These are phyloP conservation scores for Schizochytrium sp. DNA, from an alignment of 108 stramenopile genomes.

Conservation along the genomic window DNA sequence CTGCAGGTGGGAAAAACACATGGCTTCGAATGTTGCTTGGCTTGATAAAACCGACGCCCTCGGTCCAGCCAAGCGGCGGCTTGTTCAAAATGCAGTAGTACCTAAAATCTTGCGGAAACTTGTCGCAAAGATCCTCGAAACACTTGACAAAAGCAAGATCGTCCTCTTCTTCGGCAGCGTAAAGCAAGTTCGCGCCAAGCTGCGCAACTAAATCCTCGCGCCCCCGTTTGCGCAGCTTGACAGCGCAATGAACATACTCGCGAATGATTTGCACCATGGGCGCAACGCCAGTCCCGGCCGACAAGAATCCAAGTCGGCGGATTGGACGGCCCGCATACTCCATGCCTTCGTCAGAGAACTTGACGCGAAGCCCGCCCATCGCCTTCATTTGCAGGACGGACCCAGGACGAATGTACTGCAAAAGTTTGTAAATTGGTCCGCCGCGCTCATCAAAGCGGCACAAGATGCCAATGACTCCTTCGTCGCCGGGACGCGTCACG, in stretches of 20 bases:
- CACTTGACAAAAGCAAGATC: constrained; percentile 45
- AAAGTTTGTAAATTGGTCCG: constrained; percentile 38
- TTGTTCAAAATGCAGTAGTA: constrained; percentile 38
- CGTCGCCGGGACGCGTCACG: constrained; percentile 17
- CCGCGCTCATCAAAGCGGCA: constrained; percentile 36
- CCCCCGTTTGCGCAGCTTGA: constrained; percentile 5
- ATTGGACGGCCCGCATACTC: constrained; percentile 20
- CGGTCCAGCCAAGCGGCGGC: constrained; percentile 51
- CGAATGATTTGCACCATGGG: constrained; percentile 55
- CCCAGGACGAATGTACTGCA: constrained; percentile 43
- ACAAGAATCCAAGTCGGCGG: constrained; percentile 38
- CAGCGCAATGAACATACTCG: constrained; percentile 26
- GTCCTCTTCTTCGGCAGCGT: constrained; percentile 39
- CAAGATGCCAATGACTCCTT: constrained; percentile 49
- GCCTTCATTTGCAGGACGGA: constrained; percentile 41
- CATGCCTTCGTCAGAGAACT: constrained; percentile 7
- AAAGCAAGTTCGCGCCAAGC: constrained; percentile 35
- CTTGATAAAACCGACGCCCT: constrained; percentile 49
- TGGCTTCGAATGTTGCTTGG: constrained; percentile 25
- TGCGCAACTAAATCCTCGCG: too few relatives aligned
- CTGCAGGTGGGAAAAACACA: constrained; percentile 27
- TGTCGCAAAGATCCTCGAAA: constrained; percentile 22
- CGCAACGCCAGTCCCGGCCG: constrained; percentile 51
- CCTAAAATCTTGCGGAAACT: constrained; percentile 29
- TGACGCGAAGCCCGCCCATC: constrained; percentile 47